Percentiles rank a stretch among this genome's conserved stretches.
phyloP scores from a whole-genome alignment of 345 rosid species.

The Citrus unshiu region DNA sequence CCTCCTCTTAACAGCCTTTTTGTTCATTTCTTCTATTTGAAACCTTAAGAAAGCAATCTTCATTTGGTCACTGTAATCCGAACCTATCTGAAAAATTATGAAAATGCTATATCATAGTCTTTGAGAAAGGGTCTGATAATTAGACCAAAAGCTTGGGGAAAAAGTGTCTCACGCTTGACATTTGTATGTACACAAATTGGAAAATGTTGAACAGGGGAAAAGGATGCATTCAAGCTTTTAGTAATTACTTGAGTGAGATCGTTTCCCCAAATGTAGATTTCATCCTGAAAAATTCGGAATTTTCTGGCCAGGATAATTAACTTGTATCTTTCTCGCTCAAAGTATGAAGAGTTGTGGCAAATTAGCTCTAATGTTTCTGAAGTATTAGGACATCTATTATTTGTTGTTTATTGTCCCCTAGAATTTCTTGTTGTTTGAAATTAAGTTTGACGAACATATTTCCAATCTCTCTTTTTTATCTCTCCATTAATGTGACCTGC shows the following conservation, averaged over 20 bases:
- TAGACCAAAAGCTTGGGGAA: no score
- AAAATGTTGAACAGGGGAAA: no score
- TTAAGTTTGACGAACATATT: background rate
- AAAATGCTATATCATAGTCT: background rate
- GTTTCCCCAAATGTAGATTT: slow-evolving; percentile 43
- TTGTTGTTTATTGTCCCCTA: no score
- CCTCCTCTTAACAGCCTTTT: slow-evolving; percentile 21
- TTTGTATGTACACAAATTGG: no score
- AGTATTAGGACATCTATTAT: background rate
- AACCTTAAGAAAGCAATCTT: slow-evolving; percentile 36
- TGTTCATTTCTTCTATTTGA: slow-evolving; percentile 7
- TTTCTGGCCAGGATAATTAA: slow-evolving; percentile 74
- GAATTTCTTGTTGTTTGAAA: background rate
- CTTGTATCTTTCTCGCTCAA: slow-evolving; percentile 72
- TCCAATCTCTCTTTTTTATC: background rate
- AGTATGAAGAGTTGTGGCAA: background rate
- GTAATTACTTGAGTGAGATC: slow-evolving; percentile 54
- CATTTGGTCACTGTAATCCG: slow-evolving; percentile 44
- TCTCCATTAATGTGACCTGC: slow-evolving; percentile 12
- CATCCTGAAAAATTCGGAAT: slow-evolving; percentile 68
- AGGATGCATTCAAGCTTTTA: no score
- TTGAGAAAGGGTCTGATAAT: no score
- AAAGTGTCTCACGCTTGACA: no score
- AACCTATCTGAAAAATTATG: slow-evolving; percentile 24
- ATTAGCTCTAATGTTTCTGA: background rate